Base-by-base conservation (phyloP, 352 stramenopile species). In the Blastocystis sp. region DNA sequence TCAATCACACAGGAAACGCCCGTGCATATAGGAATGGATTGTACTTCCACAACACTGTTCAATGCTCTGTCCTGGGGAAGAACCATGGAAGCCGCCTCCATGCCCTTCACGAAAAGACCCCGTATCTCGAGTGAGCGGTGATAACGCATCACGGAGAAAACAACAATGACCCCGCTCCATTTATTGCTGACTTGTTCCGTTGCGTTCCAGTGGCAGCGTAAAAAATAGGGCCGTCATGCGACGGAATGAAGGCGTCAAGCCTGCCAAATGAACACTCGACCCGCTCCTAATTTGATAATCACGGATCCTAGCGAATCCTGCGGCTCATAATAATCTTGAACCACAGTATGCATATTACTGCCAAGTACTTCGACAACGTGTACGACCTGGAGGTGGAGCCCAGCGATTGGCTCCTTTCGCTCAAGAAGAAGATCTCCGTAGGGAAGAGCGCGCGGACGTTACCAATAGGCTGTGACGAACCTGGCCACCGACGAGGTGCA, bases 341-440 rank as follows among this genome's bases (percentile, higher is more conserved):
- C 14, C 9, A n/a, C 14, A 76, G 38, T 5, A 84, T 84, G 74
- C 74, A 84, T 84, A 84, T 84, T 45, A 84, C 74, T 84, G 74
- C 74, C 10, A 84, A 84, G 34, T 84, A 84, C 56, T 84, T 84
- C 60, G 74, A 84, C 45, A 84, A 84, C 28, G 74, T 84, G 53
- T 84, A 84, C 34, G 74, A 84, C 21, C 34, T 84, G 7, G 74
- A 84, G 9, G 74, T 84, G 38, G 74, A 84, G 74, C 74, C 74
- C 52, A 66, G 23, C 17, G 74, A 84, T 19, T 84, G 45, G 41
- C 56, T 84, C 2, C 53, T 84, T 9, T 84, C 74, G 11, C 56
- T 84, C 23, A 66, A 67, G 34, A 84, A 84, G 60, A 84, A 84
- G 74, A 84, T 84, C 45, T 66, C 74, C 69, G 74, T 84, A 69